Evolutionary conservation across 1,139 yeast species (phyloP), one percentile per base, ranked within the genome.

Genomic region (Pichia sp.): DNA sequence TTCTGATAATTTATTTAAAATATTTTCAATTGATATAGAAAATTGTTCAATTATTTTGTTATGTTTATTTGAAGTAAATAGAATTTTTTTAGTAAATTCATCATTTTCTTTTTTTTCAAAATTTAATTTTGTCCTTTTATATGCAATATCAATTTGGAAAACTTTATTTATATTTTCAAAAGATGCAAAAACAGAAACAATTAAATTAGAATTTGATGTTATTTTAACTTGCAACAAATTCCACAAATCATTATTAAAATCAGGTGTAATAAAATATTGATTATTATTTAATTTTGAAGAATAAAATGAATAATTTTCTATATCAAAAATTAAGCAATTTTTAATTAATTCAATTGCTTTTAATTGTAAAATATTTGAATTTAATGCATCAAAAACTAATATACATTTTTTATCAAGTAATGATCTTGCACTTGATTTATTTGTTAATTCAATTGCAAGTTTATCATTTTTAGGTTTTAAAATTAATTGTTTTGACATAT

Each of bases 221-320:
- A 73, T 62, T 42, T 69, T 67, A 11, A 64, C 62, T 27, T 69
- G 61, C 12, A 79, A 51, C 9, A 63, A 35, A 58, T 49, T 58
- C 80, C 80, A 78, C 23, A 81, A 57, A 12, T 67, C 63, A 1
- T 78, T 71, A 37, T 74, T 68, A 10, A 74, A 65, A 25, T 61
- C 61, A 5, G 68, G 58, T 0, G 66, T 58, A 6, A 29, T 30
- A 23, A 35, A 23, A 6, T n/a, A 10, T 20, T 40, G 29, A 34
- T 45, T 45, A 22, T 42, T 59, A 30, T 71, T 68, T 20, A 82
- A 61, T 28, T 69, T 63, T 33, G 64, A 62, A 22, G 82, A 72
- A 48, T 74, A 72, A 50, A 78, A 78, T 3, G 82, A 74, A 43
- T 82, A 63, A n/a, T 73, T 63, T 12, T 73, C 58, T 22, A 81